These are phyloP conservation scores for Acacia confusa DNA, from an alignment of 306 rosid genomes.

Conservation along the genomic window DNA sequence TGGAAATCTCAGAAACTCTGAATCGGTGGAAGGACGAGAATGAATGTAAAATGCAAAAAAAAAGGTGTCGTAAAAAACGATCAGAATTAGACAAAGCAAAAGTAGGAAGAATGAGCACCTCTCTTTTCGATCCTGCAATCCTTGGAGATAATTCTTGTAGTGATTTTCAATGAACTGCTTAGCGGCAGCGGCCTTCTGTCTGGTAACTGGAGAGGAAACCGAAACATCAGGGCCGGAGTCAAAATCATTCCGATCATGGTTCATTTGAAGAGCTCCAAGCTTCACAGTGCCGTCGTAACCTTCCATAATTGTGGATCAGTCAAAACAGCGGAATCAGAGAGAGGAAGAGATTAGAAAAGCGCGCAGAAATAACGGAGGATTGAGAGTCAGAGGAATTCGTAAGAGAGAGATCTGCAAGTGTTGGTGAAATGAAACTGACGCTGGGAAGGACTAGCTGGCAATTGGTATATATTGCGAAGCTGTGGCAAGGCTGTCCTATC, in stretches of 20 bases:
- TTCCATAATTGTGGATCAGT: slow-evolving; percentile 57
- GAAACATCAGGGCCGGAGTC: slow-evolving; percentile 77
- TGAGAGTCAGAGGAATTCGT: background rate
- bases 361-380: background rate
- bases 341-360: background rate
- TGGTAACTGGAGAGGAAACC: slow-evolving; percentile 91
- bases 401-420: slow-evolving; percentile 45
- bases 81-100: background rate
- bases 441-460: slow-evolving; percentile 13
- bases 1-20: slow-evolving; percentile 9
- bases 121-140: slow-evolving; percentile 94
- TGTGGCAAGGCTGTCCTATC: slow-evolving; percentile 51
- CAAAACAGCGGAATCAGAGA: background rate
- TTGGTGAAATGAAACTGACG: slow-evolving; percentile 31
- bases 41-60: background rate
- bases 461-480: slow-evolving; percentile 33
- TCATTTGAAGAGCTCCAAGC: slow-evolving; percentile 79
- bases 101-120: slow-evolving; percentile 41
- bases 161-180: slow-evolving; percentile 98
- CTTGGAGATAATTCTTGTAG: slow-evolving; percentile 92
- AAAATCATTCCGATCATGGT: slow-evolving; percentile 60
- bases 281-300: slow-evolving; percentile 83
- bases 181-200: slow-evolving; percentile 94
- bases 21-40: background rate
- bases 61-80: background rate